Evolutionary conservation across 148 eudicot genomes (phyloP).

Genomic region (Rhododendron williamsianum): DNA sequence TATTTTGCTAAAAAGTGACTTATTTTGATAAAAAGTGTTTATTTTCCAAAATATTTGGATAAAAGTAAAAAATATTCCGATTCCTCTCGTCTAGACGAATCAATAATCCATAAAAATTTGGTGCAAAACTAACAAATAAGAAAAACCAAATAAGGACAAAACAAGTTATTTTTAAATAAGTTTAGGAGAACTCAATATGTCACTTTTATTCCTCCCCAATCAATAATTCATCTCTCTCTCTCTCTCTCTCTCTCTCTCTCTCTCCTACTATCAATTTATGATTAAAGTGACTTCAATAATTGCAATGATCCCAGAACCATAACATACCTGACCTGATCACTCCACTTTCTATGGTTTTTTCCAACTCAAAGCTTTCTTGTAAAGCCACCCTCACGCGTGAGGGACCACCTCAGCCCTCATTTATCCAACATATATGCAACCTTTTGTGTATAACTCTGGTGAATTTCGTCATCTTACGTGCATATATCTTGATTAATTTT

Average conservation of each 20-base stretch:
- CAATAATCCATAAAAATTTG: too few species aligned
- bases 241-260: too few species aligned
- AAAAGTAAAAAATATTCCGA: too few species aligned
- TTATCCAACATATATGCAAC: background rate
- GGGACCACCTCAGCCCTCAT: slow-evolving; percentile 16
- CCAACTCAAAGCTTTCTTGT: slow-evolving; percentile 5
- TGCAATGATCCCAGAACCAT: slow-evolving; percentile 78
- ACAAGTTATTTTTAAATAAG: too few species aligned
- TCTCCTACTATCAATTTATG: slow-evolving; percentile 13
- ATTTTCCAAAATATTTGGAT: too few species aligned
- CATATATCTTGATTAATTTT: too few species aligned
- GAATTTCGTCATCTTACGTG: background rate
- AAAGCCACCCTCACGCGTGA: slow-evolving; percentile 19
- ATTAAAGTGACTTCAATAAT: slow-evolving; percentile 64
- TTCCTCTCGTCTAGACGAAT: too few species aligned
- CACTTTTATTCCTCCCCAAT: background rate
- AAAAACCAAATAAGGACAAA: too few species aligned
- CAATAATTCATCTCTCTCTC: background rate
- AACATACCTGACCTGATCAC: slow-evolving; percentile 43
- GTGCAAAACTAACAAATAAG: too few species aligned
- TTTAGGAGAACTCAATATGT: background rate
- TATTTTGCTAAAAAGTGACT: too few species aligned
- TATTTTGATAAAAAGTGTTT: too few species aligned
- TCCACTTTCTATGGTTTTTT: slow-evolving; percentile 12
- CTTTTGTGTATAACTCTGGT: background rate